phyloP scores from a whole-genome alignment of 345 rosid genomes.

The Ceriops decandra region DNA sequence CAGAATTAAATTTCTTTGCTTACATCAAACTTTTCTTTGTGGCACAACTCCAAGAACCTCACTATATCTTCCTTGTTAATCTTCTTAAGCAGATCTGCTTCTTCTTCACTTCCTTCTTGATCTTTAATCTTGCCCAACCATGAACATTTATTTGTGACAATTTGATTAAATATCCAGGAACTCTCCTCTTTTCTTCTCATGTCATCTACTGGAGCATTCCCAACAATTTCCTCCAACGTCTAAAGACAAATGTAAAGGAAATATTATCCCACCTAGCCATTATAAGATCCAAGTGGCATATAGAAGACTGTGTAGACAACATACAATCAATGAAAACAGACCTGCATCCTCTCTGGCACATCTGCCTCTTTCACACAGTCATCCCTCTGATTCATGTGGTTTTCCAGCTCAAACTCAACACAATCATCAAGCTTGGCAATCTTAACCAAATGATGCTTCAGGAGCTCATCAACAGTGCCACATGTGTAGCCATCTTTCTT shows the following conservation, averaged over 20 bases:
- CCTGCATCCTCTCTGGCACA: constrained; percentile 98
- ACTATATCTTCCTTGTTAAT: constrained; percentile 57
- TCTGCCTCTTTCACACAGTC: constrained; percentile 93
- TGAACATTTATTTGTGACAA: constrained; percentile 37
- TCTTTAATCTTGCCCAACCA: constrained; percentile 24
- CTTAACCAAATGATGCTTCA: constrained; percentile 34
- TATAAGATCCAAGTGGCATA: too few species aligned
- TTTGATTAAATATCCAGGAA: constrained; percentile 69
- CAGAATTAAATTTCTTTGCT: too few species aligned
- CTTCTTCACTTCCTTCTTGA: background rate
- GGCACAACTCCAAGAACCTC: constrained; percentile 66
- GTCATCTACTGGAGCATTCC: constrained; percentile 60
- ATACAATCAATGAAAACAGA: constrained; percentile 16
- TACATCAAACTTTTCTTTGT: constrained; percentile 84
- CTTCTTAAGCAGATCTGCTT: constrained; percentile 23
- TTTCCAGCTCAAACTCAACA: constrained; percentile 54
- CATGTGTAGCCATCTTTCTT: constrained; percentile 85
- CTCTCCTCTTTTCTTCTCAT: constrained; percentile 57
- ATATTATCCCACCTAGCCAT: too few species aligned
- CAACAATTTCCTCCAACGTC: constrained; percentile 77
- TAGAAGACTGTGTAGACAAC: too few species aligned
- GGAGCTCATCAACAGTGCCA: constrained; percentile 81
- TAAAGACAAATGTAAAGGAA: constrained; percentile 8
- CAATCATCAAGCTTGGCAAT: constrained; percentile 31
- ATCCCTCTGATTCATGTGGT: constrained; percentile 3